Conservation (phyloP, 192 early-diverging fungal species). For the Coemansia sp. region DNA sequence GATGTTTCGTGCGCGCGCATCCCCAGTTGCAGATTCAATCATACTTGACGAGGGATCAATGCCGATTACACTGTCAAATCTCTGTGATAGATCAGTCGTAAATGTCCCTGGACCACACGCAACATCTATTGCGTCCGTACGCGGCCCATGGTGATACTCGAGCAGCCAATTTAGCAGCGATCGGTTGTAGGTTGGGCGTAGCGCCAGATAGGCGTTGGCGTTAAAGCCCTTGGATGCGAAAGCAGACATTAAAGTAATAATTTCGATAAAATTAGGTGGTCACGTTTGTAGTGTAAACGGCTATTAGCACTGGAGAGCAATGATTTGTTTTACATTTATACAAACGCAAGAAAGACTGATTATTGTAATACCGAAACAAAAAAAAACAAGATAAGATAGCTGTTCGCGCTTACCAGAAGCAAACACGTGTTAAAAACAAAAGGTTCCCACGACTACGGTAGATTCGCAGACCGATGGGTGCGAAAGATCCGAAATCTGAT, state of each 20-base stretch:
- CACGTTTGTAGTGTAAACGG: no score
- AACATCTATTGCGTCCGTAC: constrained; percentile 15
- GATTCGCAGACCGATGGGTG: no score
- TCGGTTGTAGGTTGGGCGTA: constrained; percentile 27
- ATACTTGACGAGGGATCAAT: constrained; percentile 29
- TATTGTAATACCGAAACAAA: no score
- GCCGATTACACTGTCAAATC: constrained; percentile 22
- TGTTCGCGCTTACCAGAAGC: no score
- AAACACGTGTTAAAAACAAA: no score
- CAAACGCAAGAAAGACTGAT: no score
- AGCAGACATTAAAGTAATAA: constrained; percentile 13
- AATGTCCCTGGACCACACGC: constrained; percentile 40
- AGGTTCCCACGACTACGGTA: no score
- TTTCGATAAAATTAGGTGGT: no score
- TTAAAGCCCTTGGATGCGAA: constrained; percentile 35
- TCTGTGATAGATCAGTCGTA: constrained; percentile 12
- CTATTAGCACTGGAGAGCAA: no score
- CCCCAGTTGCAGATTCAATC: constrained; percentile 18
- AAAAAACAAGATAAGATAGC: no score
- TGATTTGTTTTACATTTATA: no score
- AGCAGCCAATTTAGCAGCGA: constrained; percentile 14
- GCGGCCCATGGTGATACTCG: constrained; percentile 24
- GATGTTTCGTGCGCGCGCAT: constrained; percentile 4
- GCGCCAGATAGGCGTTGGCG: constrained; percentile 22
- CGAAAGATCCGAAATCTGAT: no score